A percentile compares a stretch with the other conserved stretches of the same genome.
Conservation (phyloP, 768 basidiomycete genomes). For the Omphalotus guepiniiformis region DNA sequence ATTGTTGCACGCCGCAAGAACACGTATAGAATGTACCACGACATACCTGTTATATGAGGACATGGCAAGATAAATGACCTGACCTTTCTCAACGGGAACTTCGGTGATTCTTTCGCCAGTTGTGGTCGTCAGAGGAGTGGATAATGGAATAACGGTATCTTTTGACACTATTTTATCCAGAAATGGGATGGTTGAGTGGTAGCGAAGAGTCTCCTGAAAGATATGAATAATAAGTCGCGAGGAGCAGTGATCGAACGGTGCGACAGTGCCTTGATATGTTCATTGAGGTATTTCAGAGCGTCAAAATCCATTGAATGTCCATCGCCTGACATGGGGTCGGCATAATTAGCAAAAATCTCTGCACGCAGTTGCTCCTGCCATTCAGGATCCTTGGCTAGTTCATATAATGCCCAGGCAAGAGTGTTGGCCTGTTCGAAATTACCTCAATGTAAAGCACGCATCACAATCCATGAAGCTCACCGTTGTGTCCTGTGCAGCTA, state of each 20-base stretch:
- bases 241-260: no score
- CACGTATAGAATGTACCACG: neutral
- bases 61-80: neutral
- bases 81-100: neutral
- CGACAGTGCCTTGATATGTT: neutral
- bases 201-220: no score
- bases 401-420: neutral
- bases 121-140: neutral
- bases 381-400: neutral
- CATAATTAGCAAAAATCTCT: no score
- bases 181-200: no score
- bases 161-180: no score
- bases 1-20: no score
- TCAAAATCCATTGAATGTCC: neutral
- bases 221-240: no score
- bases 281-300: slow-evolving; percentile 1
- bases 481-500: no score
- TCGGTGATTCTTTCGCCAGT: neutral
- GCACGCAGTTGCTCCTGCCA: neutral
- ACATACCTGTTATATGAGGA: neutral
- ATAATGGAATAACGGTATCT: neutral
- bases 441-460: no score
- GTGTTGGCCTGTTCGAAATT: no score
- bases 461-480: no score
- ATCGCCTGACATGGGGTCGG: neutral